phyloP scores from a whole-genome alignment of 1,284 basidiomycete species.

The Schizophyllum commune region DNA sequence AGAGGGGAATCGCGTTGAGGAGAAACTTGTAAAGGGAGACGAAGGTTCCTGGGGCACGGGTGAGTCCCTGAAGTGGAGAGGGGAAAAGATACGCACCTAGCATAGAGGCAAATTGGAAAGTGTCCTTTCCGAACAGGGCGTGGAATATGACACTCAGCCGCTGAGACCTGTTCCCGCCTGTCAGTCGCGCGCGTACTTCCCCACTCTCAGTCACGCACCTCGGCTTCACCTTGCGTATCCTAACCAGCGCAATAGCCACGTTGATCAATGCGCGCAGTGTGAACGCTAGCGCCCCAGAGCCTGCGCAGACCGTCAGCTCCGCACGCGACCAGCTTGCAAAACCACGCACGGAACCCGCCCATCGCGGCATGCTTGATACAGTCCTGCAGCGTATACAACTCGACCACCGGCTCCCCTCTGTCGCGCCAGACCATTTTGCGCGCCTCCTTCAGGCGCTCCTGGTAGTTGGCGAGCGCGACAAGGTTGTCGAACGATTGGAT shows the following conservation, averaged over 20 bases:
- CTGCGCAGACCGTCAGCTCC: conserved; percentile 28
- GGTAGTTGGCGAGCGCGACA: conserved; percentile 73
- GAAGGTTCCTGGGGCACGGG: conserved; percentile 53
- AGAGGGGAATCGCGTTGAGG: conserved; percentile 75
- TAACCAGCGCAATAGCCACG: conserved; percentile 65
- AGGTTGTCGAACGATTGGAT: conserved; percentile 75
- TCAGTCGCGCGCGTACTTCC: neutral
- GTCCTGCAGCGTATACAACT: conserved; percentile 60
- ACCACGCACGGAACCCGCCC: conserved; percentile 70
- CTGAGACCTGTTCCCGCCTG: conserved; percentile 29
- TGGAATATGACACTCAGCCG: conserved; percentile 59
- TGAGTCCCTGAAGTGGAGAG: conserved; percentile 1
- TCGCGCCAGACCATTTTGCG: conserved; percentile 80
- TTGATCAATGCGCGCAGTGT: conserved; percentile 78
- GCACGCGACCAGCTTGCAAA: neutral
- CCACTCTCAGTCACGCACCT: conserved; percentile 33
- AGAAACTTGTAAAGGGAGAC: conserved; percentile 78
- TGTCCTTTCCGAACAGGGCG: conserved; percentile 76
- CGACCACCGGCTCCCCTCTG: conserved; percentile 66
- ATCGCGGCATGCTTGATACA: conserved; percentile 68
- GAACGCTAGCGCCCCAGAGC: conserved; percentile 73
- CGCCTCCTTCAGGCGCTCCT: conserved; percentile 61
- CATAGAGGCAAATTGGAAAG: conserved; percentile 80
- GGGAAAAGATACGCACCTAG: conserved; percentile 43
- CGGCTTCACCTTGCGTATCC: conserved; percentile 49